Evolutionary conservation across 352 stramenopile species (phyloP), one percentile per base, ranked within the genome.

Genomic region (Phytophthora pistaciae): DNA sequence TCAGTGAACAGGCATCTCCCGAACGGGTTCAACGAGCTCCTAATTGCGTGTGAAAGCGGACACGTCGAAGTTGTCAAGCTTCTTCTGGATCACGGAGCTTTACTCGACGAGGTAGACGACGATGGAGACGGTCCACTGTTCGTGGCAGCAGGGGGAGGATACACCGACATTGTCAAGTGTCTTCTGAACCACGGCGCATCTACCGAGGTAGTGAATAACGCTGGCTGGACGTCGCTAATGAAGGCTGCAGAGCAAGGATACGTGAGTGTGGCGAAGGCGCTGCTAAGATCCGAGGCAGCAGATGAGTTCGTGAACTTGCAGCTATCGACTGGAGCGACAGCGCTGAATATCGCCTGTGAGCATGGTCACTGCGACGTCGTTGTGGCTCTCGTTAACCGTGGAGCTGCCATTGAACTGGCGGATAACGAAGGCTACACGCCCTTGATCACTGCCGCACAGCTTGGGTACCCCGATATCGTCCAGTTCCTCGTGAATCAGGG

Each of bases 301-400:
- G 2, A 53, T 29, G n/a, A 53, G 46, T 5, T 29, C 9, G n/a
- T 53, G 2, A 36, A 61, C 42, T 27, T 49, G 5, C 52, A 68
- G 16, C 52, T 52, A 13, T 38, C 50, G 11, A 56, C 25, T 42
- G 61, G 61, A 29, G 61, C 38, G 5, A 61, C 50, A 7, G 60
- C 60, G 10, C 60, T 67, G 2, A 48, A 67, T 36, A 60, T 67
- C 23, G 60, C 60, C 29, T 67, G 60, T 16, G 52, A 68, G 48
- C 53, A 56, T 27, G 61, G 61, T 2, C 61, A 68, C 50, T 5
- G 38, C 2, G 52, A 62, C 7, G 11, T 60, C 3, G 61, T 40
- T 0, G 18, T 29, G 14, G 21, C 7, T 31, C 61, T 68, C 5
- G 25, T 56, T 14, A 23, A 61, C 14, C 7, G n/a, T 25, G 61